A percentile compares a stretch with the other conserved stretches of the same genome.
Conservation (phyloP, 140 eudicot genomes). For the Oenanthe javanica region DNA sequence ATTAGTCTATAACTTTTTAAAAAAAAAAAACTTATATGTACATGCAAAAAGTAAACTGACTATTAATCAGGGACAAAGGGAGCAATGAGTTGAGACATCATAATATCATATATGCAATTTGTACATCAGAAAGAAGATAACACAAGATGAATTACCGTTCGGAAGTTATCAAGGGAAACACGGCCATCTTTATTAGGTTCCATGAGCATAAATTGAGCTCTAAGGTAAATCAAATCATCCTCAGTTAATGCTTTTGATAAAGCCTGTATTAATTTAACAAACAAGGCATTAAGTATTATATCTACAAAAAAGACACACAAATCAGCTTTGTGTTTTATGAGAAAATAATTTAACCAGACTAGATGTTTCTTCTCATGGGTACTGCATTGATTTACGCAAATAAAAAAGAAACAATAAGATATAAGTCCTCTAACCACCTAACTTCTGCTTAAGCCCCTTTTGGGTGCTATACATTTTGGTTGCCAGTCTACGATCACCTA, state of each 20-base stretch:
- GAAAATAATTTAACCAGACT: background rate
- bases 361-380: background rate
- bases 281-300: background rate
- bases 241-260: conserved; percentile 83
- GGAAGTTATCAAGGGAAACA: conserved; percentile 81
- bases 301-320: background rate
- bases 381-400: background rate
- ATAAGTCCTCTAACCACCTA: background rate
- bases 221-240: conserved; percentile 74
- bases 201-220: conserved; percentile 83
- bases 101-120: background rate
- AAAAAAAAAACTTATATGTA: no score
- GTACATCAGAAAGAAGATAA: background rate
- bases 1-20: background rate
- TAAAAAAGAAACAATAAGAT: background rate
- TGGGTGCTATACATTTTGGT: background rate
- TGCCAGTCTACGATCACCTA: background rate
- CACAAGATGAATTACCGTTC: conserved; percentile 37
- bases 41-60: background rate
- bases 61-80: background rate
- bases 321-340: background rate
- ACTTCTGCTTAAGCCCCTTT: background rate
- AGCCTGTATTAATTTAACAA: conserved; percentile 38
- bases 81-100: background rate
- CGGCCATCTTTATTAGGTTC: conserved; percentile 85